Conservation (phyloP, 768 basidiomycete genomes). For the Candolleomyces aberdarensis region DNA sequence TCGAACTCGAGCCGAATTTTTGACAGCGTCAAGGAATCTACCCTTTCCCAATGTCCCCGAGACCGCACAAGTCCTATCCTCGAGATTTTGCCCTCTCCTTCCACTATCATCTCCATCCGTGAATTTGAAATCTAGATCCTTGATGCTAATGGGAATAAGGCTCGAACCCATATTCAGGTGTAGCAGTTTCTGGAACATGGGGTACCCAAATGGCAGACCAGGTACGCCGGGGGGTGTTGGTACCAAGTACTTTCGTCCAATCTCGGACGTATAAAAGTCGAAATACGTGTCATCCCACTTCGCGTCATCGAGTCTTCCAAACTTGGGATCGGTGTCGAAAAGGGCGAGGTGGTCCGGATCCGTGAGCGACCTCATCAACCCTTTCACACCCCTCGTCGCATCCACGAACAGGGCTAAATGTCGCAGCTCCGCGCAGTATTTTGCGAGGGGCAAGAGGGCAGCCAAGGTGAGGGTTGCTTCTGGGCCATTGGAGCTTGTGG, state of each 20-base stretch:
- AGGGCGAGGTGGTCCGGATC: no score
- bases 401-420: conserved; percentile 32
- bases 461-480: conserved; percentile 25
- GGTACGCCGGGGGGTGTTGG: not conserved
- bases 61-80: not conserved
- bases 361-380: not conserved
- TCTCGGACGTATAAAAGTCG: not conserved
- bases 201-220: not conserved
- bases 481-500: conserved; percentile 6
- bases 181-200: conserved; percentile 4
- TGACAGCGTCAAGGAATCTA: no score
- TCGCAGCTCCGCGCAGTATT: conserved; percentile 27
- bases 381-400: conserved; percentile 14
- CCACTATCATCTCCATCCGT: not conserved
- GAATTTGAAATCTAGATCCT: not conserved
- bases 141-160: not conserved
- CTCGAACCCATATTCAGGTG: conserved; percentile 9
- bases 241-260: not conserved
- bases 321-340: not conserved
- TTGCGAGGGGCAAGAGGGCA: conserved; percentile 33
- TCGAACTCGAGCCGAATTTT: no score
- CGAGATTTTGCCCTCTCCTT: not conserved
- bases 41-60: no score
- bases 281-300: not conserved
- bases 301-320: not conserved